Percentiles rank a stretch among this genome's conserved stretches.
Conservation (phyloP, 148 eudicot species). For the Spergularia marina region DNA sequence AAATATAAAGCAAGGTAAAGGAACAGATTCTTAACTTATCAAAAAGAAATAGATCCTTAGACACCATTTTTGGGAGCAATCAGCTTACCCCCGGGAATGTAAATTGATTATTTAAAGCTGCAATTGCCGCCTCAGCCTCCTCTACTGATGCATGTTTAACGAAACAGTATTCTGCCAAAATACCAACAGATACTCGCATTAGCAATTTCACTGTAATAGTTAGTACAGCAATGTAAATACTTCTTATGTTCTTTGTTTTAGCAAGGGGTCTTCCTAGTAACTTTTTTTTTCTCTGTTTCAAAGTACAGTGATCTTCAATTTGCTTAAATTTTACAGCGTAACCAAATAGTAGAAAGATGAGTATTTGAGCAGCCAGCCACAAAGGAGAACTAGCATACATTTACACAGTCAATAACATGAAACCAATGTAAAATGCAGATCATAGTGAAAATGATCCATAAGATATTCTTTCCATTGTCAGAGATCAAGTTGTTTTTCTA, state of each 20-base stretch:
- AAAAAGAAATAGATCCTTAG: not conserved
- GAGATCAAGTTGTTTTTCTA: not conserved
- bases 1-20: not conserved
- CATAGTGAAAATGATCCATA: not conserved
- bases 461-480: not conserved
- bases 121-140: constrained; percentile 76
- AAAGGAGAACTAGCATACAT: not conserved
- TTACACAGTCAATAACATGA: not conserved
- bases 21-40: not conserved
- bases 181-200: constrained; percentile 1
- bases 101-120: constrained; percentile 50
- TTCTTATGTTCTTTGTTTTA: not conserved
- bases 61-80: not conserved
- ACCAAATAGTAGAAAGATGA: not conserved
- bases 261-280: not conserved
- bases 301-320: not conserved
- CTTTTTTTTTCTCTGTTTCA: not conserved
- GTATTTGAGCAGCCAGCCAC: not conserved
- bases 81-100: constrained; percentile 71
- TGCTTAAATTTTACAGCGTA: not conserved
- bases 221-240: not conserved
- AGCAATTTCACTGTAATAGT: constrained; percentile 5
- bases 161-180: constrained; percentile 65
- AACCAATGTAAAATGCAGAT: not conserved
- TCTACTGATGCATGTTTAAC: constrained; percentile 69